Evolutionary conservation across 2,329 filamentous ascomycete genomes (phyloP), one percentile per base, ranked within the genome.

Genomic region (Simplicillium sp.): DNA sequence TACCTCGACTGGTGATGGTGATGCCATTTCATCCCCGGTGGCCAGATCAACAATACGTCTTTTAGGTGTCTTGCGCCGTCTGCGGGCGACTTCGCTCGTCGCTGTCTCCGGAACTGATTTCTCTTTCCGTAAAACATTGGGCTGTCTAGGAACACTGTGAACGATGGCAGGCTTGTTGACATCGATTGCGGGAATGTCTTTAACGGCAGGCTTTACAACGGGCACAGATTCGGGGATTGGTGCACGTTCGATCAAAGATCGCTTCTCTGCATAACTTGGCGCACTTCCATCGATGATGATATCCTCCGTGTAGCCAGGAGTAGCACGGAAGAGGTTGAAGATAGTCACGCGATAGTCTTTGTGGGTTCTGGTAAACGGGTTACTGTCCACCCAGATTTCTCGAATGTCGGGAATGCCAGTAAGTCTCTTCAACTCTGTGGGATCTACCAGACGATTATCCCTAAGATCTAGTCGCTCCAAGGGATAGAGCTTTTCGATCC

Each of bases 281-380:
- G 83, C 83, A 29, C 78, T 77, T 2, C 84, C 82, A 58, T 98
- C 92, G 51, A 98, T 90, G 36, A 87, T 70, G 44, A 97, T 80
- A 55, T 98, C 92, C 49, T 95, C 86, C 0, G 82, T 84, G 54
- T 92, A 94, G 5, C 92, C 92, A 11, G 90, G 87, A 0, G 87
- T 88, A 44, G 79, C 82, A 47, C 92, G 80, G 70, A 98, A 98
- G 3, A 97, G 71, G 54, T 97, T 98, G 77, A 98, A 96, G 47
- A 97, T 94, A 15, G 81, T 85, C 48, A 94, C 73, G 37, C 92
- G 80, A 57, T 95, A 94, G 51, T 84, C 80, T 44, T 82, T 74
- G 57, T 96, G 87, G 1, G 87, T 89, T 51, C 85, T 87, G 34
- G 84, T 85, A 54, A 97, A 96, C 0, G 89, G 87, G 53, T 98